Evolutionary conservation across 2,329 filamentous ascomycete genomes (phyloP).

Genomic region (Aphanocladium album): DNA sequence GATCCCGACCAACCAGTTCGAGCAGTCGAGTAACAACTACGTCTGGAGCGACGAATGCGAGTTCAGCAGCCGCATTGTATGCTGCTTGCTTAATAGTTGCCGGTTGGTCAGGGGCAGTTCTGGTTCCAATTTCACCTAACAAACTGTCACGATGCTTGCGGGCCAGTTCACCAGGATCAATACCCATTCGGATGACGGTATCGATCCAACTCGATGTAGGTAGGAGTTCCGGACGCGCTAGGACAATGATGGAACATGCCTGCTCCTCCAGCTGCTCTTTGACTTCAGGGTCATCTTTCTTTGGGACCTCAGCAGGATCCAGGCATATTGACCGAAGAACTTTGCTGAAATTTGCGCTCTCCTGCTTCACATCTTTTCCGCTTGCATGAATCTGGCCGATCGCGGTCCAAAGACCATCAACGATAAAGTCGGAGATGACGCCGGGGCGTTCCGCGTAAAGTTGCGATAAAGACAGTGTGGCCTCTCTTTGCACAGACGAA

Average conservation of each 20-base stretch:
- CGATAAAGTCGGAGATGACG: conserved; percentile 57
- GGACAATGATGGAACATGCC: conserved; percentile 69
- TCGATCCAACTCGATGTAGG: conserved; percentile 84
- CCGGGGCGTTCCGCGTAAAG: conserved; percentile 58
- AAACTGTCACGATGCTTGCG: conserved; percentile 58
- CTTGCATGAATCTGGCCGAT: conserved; percentile 58
- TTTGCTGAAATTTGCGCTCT: conserved; percentile 57
- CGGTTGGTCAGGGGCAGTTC: conserved; percentile 40
- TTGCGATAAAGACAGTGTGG: conserved; percentile 54
- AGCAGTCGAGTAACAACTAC: conserved; percentile 72
- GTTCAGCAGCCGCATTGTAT: conserved; percentile 78
- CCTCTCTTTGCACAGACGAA: conserved; percentile 58
- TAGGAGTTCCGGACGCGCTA: conserved; percentile 73
- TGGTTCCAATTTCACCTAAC: conserved; percentile 59
- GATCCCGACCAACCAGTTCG: conserved; percentile 65
- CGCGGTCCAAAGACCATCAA: conserved; percentile 76
- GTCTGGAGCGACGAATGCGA: conserved; percentile 90
- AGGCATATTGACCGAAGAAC: conserved; percentile 60
- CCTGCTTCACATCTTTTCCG: conserved; percentile 75
- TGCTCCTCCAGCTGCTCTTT: conserved; percentile 57
- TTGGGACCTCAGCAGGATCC: conserved; percentile 44
- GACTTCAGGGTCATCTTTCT: conserved; percentile 38
- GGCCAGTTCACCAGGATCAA: conserved; percentile 79
- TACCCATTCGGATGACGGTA: conserved; percentile 68
- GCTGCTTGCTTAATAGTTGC: conserved; percentile 59